These are phyloP conservation scores for Auriscalpium microsporum DNA, from an alignment of 768 basidiomycete genomes.

Conservation along the genomic window DNA sequence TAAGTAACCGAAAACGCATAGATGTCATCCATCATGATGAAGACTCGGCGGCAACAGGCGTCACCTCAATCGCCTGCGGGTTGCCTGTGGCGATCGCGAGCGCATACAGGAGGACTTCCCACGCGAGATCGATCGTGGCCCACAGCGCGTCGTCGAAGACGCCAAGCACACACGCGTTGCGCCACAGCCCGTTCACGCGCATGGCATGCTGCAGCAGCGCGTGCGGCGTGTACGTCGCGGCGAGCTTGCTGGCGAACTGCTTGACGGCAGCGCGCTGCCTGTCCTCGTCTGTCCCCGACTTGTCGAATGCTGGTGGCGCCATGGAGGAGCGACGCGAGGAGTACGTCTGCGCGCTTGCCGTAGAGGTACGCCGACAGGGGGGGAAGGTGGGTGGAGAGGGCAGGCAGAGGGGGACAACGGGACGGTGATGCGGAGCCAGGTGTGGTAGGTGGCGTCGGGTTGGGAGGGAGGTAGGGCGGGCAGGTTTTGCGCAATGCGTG, in stretches of 20 bases:
- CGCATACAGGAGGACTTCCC: slow-evolving; percentile 38
- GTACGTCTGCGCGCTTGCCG: slow-evolving; percentile 41
- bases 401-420: slow-evolving; percentile 54
- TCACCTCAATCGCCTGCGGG: neutral
- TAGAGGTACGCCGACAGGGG: slow-evolving; percentile 57
- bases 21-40: neutral
- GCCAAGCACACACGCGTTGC: slow-evolving; percentile 40
- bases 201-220: slow-evolving; percentile 29
- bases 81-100: slow-evolving; percentile 21
- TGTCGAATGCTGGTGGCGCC: slow-evolving; percentile 13
- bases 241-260: slow-evolving; percentile 15
- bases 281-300: slow-evolving; percentile 5
- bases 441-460: slow-evolving; percentile 19
- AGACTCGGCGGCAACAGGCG: neutral
- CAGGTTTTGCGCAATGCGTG: slow-evolving; percentile 56
- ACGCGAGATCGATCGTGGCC: slow-evolving; percentile 39
- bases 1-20: neutral
- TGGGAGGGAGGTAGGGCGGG: slow-evolving; percentile 40
- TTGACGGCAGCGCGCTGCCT: slow-evolving; percentile 3
- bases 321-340: slow-evolving; percentile 43
- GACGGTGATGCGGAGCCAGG: slow-evolving; percentile 28
- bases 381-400: slow-evolving; percentile 58
- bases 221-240: slow-evolving; percentile 20
- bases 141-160: slow-evolving; percentile 41
- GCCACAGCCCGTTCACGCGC: slow-evolving; percentile 40